Base-by-base conservation (phyloP, 768 basidiomycete genomes). In the Mycena albidolilacea region DNA sequence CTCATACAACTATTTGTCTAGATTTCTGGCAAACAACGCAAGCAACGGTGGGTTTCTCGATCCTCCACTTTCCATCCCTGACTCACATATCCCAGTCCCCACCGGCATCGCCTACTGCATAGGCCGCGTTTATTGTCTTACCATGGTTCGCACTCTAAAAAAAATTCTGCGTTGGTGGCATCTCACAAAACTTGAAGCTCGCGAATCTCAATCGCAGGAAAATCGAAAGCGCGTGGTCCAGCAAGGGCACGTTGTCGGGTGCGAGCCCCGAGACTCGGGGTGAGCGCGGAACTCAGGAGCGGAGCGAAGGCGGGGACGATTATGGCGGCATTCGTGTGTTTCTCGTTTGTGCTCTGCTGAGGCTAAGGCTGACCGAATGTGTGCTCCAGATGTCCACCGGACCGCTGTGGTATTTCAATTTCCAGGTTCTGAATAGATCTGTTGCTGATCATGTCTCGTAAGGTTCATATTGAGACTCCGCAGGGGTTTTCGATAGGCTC, bases 141-240 rank as follows among this genome's bases (percentile, higher is more conserved):
- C 30, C 30, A 30, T 30, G 30, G 30, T 30, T 30, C 30, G 30
- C 30, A 30, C 30, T 30, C 41, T 37, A 63, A 54, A 65, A 23
- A 23, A 2, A 41, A 23, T 50, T 65, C 64, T 65, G 19, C 52
- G n/a, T 39, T 39, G 30, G 52, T 23, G 23, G 23, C 23, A 23
- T 23, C 23, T 23, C 2, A 23, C 23, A 23, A 23, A 23, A 23
- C 23, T 60, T 59, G 67, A 60, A 60, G 67, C 67, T 68, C 46
- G 44, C 67, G 57, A 68, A 68, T 68, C 67, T 68, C 44, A 68
- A 68, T 60, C 11, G 7, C 58, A 59, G 67, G 65, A 46, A 44
- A 46, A 58, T 54, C 41, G 65, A 39, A 58, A 35, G 35, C 14
- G 39, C 35, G 58, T 50, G 67, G 57, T 35, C 23, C 23, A 23